Conservation (phyloP, 768 basidiomycete genomes). For the Pleurotus salmoneostramineus region DNA sequence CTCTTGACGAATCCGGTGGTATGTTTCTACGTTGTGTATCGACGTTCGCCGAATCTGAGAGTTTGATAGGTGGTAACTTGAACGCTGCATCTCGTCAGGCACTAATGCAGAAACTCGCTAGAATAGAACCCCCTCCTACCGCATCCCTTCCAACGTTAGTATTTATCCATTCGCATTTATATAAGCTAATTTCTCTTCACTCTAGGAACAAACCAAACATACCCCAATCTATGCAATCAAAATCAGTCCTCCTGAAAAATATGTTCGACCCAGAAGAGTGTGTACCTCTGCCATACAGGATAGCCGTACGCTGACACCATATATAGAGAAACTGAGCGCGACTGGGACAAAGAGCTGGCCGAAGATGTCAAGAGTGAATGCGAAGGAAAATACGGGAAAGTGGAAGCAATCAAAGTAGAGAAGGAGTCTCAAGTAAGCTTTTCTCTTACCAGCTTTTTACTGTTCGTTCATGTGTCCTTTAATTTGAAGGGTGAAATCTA, state of each 20-base stretch:
- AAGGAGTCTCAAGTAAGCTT: constrained; percentile 80
- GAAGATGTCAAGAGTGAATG: constrained; percentile 97
- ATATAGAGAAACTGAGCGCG: constrained; percentile 84
- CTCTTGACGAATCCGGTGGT: constrained; percentile 90
- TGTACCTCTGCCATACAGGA: constrained; percentile 21
- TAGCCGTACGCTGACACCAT: constrained; percentile 3
- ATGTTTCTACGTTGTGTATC: constrained; percentile 6
- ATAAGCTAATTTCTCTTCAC: constrained; percentile 13
- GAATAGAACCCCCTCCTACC: constrained; percentile 67
- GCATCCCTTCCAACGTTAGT: constrained; percentile 62
- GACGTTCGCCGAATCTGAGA: constrained; percentile 9
- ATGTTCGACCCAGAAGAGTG: constrained; percentile 99
- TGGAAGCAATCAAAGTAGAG: constrained; percentile 87
- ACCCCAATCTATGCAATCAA: constrained; percentile 83
- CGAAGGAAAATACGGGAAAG: constrained; percentile 84
- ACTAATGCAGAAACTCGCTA: constrained; percentile 99
- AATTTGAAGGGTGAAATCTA: constrained; percentile 90
- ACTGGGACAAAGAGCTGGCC: constrained; percentile 95
- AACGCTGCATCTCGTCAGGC: constrained; percentile 98
- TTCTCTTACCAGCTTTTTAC: not conserved
- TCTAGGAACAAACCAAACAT: constrained; percentile 72
- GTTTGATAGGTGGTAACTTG: constrained; percentile 80
- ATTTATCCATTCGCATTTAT: not conserved
- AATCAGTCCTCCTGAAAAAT: constrained; percentile 84
- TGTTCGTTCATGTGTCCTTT: constrained; percentile 11